Evolutionary conservation across 306 rosid genomes (phyloP).

Genomic region (Dalbergia oliveri): DNA sequence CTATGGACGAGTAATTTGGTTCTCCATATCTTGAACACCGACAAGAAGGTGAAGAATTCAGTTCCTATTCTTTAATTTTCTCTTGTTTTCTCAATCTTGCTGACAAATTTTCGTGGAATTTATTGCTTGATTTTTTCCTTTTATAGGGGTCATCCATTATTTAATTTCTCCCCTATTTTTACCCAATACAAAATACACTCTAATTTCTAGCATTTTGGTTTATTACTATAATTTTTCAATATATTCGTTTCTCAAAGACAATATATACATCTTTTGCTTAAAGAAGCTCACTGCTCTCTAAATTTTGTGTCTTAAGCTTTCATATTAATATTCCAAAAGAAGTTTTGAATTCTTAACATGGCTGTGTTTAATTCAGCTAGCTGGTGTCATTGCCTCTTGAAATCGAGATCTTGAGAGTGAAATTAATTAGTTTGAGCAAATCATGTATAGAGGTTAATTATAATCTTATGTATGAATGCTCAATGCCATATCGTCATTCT

Average conservation of each 20-base stretch:
- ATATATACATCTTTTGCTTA: neutral
- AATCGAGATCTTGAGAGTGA: neutral
- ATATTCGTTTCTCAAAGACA: neutral
- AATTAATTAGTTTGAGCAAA: neutral
- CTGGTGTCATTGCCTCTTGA: neutral
- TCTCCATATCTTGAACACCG: neutral
- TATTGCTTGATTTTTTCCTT: constrained; percentile 8
- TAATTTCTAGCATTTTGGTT: constrained; percentile 23
- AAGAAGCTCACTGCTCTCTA: neutral
- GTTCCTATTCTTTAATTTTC: neutral
- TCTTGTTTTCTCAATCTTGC: neutral
- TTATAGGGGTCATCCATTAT: neutral
- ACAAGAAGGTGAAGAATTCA: neutral
- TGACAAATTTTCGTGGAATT: neutral
- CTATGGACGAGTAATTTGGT: neutral
- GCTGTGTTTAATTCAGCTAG: neutral
- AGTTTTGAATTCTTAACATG: neutral
- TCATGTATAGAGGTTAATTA: neutral
- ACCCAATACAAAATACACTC: no score
- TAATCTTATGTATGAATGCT: neutral
- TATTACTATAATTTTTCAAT: neutral
- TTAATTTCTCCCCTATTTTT: no score
- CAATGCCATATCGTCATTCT: neutral
- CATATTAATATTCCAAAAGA: neutral
- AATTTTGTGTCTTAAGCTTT: neutral